phyloP scores from a whole-genome alignment of 208 protist genomes.

The Leishmania lainsoni region DNA sequence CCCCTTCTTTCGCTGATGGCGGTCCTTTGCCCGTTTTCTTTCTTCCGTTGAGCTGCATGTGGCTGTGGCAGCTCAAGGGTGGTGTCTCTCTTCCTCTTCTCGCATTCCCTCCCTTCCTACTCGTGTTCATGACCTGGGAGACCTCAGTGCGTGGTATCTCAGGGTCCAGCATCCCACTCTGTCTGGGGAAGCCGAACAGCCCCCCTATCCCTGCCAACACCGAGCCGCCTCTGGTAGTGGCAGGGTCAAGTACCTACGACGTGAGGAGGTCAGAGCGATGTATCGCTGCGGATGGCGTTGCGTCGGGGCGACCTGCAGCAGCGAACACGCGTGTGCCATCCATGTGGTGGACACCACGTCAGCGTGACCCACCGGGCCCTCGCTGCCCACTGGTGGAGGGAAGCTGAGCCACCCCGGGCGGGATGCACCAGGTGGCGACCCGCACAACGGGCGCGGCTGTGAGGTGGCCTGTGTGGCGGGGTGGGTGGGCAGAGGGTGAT shows the following conservation, averaged over 20 bases:
- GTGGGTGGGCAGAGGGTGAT: not conserved
- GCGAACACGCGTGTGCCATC: not conserved
- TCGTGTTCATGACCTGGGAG: not conserved
- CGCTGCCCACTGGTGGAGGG: not conserved
- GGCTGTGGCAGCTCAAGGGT: not conserved
- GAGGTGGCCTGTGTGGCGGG: not conserved
- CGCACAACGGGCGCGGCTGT: not conserved
- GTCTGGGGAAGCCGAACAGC: not conserved
- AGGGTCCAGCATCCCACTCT: not conserved
- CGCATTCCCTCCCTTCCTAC: not conserved
- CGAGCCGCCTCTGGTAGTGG: not conserved
- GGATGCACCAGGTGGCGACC: not conserved
- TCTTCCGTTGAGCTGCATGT: not conserved
- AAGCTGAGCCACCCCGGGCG: not conserved
- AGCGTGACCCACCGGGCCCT: not conserved
- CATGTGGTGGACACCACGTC: not conserved
- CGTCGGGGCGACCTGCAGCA: not conserved
- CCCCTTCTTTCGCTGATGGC: constrained; percentile 2
- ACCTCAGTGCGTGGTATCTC: not conserved
- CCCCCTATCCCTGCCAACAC: not conserved
- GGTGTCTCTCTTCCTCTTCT: not conserved
- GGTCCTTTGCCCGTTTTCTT: not conserved
- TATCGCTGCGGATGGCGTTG: not conserved
- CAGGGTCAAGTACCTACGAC: not conserved
- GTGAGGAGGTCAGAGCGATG: not conserved